Base-by-base conservation (phyloP, 208 protist genomes). In the Leishmania braziliensis region DNA sequence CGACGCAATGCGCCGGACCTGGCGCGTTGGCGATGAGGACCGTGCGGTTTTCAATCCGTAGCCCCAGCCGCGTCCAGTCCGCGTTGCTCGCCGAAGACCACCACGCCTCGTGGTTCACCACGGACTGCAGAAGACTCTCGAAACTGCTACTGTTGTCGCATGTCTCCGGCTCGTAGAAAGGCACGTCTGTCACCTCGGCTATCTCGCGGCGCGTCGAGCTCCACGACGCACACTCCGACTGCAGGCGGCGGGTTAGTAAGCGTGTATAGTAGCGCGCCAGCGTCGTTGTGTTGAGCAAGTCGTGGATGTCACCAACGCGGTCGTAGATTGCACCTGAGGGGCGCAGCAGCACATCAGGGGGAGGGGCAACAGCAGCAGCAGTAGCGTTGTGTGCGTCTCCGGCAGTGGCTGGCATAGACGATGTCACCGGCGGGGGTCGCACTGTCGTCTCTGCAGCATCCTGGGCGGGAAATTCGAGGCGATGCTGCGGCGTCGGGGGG, bases 271-370 rank as follows among this genome's bases (percentile, higher is more conserved):
- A 81, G 54, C 3, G 62, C 29, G 33, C 63, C 43, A 86, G 5
- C 0, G 62, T 43, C 2, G 66, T 81, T 4, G 5, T 43, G 46
- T 65, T 65, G 20, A 81, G 36, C 5, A 77, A 26, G 46, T 80
- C 78, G 5, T 39, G 53, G 29, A 82, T 68, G 0, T n/a, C 51
- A 58, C 82, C 82, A 33, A 86, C 48, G 20, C 80, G 78, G 72
- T 86, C 79, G 65, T 87, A 87, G 23, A 81, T n/a, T 0, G 75
- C 79, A 48, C 84, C 79, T 50, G 79, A 87, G 39, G 84, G 50
- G 36, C 71, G 75, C 70, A 53, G 23, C 68, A 80, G 1, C 26
- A 78, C 75, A 18, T 73, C 69, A 36, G 69, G 36, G 10, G 9
- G n/a, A 20, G 3, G 23, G 5, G 2, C 69, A 29, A 23, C 36